Evolutionary conservation across 176 grass and related monocot genomes (phyloP).

Genomic region (Triticum urartu): DNA sequence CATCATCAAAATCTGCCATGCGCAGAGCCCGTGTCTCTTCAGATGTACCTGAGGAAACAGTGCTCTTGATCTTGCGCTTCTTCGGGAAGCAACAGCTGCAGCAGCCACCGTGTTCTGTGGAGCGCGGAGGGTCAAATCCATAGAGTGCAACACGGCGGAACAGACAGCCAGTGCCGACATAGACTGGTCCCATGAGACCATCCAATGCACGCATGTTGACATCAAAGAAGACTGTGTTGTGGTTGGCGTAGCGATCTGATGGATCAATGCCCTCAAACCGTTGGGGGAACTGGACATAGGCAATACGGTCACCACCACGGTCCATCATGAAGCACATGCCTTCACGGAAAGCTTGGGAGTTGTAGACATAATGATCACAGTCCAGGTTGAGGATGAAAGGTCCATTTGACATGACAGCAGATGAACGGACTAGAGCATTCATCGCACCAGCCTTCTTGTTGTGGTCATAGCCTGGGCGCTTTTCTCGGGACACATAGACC

Average conservation of each 20-base stretch:
- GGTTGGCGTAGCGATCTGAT: slow-evolving; percentile 94
- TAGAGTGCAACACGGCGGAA: slow-evolving; percentile 91
- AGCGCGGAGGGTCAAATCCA: slow-evolving; percentile 90
- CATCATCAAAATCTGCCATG: slow-evolving; percentile 80
- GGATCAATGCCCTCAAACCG: slow-evolving; percentile 98
- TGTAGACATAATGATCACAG: slow-evolving; percentile 97
- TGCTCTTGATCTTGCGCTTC: slow-evolving; percentile 51
- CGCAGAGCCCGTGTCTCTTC: slow-evolving; percentile 83
- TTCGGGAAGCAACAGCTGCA: slow-evolving; percentile 89
- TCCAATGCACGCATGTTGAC: slow-evolving; percentile 93
- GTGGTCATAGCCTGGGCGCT: slow-evolving; percentile 97
- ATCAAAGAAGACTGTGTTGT: slow-evolving; percentile 98
- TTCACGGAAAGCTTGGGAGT: slow-evolving; percentile 91
- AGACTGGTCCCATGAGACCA: slow-evolving; percentile 88
- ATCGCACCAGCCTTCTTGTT: slow-evolving; percentile 99
- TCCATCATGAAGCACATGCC: slow-evolving; percentile 99
- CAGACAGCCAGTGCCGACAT: slow-evolving; percentile 90
- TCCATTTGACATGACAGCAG: slow-evolving; percentile 98
- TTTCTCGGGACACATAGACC: slow-evolving; percentile 94
- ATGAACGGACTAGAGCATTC: slow-evolving; percentile 92
- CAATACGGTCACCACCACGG: slow-evolving; percentile 87
- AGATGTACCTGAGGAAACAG: slow-evolving; percentile 8
- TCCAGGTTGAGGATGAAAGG: slow-evolving; percentile 99
- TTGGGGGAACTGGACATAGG: slow-evolving; percentile 95
- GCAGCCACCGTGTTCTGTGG: slow-evolving; percentile 77